These are phyloP conservation scores for Lasiodiplodia theobromae DNA, from an alignment of 2,329 filamentous ascomycete genomes.

Conservation along the genomic window DNA sequence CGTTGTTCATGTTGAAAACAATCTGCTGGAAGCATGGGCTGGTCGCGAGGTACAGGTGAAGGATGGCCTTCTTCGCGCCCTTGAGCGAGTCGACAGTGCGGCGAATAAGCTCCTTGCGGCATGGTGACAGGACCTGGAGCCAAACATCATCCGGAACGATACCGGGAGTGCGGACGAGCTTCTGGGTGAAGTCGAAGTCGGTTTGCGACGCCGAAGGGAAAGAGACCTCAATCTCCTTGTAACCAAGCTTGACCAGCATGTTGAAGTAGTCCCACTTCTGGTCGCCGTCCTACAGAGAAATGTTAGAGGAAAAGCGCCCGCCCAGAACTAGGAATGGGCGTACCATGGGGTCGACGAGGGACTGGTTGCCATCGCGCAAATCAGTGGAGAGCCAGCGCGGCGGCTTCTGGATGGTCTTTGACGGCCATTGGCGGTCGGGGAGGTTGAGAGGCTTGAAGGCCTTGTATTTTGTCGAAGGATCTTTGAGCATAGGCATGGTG, in stretches of 20 bases:
- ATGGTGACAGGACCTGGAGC: constrained; percentile 91
- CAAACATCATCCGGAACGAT: constrained; percentile 87
- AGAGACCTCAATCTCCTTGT: constrained; percentile 97
- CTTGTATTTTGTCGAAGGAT: constrained; percentile 80
- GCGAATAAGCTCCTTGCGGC: constrained; percentile 87
- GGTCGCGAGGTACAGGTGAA: constrained; percentile 96
- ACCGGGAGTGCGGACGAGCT: constrained; percentile 83
- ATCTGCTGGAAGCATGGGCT: constrained; percentile 94
- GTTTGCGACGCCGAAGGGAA: constrained; percentile 95
- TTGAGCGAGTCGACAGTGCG: constrained; percentile 87
- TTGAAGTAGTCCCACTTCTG: constrained; percentile 96
- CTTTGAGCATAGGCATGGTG: constrained; percentile 66
- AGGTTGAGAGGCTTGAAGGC: constrained; percentile 71
- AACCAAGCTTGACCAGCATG: constrained; percentile 89
- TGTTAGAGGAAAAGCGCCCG: background rate
- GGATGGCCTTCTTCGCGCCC: constrained; percentile 90
- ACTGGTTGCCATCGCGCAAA: constrained; percentile 92
- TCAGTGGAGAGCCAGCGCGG: constrained; percentile 92
- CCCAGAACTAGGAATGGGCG: constrained; percentile 36
- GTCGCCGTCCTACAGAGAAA: constrained; percentile 73
- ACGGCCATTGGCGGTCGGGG: constrained; percentile 81
- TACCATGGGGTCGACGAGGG: constrained; percentile 91
- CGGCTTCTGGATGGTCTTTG: constrained; percentile 80
- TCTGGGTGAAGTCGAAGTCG: constrained; percentile 93
- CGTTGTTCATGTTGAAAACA: constrained; percentile 86